Conservation (phyloP, 2,329 filamentous ascomycete genomes). For the Fusarium verrucosum region DNA sequence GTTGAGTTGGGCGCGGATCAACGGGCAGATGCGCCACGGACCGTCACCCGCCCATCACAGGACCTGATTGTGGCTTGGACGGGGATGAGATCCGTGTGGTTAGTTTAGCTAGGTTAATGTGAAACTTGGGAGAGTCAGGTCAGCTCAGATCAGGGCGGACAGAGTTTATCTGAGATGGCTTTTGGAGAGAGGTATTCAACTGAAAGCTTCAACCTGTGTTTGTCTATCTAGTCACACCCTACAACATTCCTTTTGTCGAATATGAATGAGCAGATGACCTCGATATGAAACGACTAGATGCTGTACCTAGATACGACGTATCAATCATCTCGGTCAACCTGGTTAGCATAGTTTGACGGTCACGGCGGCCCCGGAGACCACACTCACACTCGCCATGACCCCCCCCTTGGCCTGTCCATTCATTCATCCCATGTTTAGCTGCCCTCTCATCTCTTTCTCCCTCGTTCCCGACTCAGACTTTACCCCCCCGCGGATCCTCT, state of each 20-base stretch:
- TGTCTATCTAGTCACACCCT: neutral
- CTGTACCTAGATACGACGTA: too few species aligned
- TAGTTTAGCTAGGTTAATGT: neutral
- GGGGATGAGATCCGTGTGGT: slow-evolving; percentile 17
- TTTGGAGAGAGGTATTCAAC: slow-evolving; percentile 1
- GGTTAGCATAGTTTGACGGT: slow-evolving; percentile 12
- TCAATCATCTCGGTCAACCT: slow-evolving; percentile 16
- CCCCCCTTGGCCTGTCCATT: neutral
- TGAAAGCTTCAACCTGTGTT: neutral
- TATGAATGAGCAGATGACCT: neutral
- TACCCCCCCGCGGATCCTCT: slow-evolving; percentile 31
- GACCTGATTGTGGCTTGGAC: slow-evolving; percentile 28
- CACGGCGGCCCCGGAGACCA: slow-evolving; percentile 18
- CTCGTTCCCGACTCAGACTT: slow-evolving; percentile 32
- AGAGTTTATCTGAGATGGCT: neutral
- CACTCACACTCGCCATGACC: slow-evolving; percentile 34
- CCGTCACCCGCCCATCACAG: slow-evolving; percentile 36
- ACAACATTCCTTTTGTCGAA: slow-evolving; percentile 3
- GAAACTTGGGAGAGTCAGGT: slow-evolving; percentile 13
- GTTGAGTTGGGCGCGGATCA: slow-evolving; percentile 6
- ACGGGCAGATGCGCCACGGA: slow-evolving; percentile 41
- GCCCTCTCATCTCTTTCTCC: slow-evolving; percentile 11
- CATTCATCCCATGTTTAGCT: slow-evolving; percentile 31
- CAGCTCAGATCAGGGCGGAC: neutral
- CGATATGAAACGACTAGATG: slow-evolving; percentile 17